Evolutionary conservation across 345 rosid genomes (phyloP).

Genomic region (Balakata baccata): DNA sequence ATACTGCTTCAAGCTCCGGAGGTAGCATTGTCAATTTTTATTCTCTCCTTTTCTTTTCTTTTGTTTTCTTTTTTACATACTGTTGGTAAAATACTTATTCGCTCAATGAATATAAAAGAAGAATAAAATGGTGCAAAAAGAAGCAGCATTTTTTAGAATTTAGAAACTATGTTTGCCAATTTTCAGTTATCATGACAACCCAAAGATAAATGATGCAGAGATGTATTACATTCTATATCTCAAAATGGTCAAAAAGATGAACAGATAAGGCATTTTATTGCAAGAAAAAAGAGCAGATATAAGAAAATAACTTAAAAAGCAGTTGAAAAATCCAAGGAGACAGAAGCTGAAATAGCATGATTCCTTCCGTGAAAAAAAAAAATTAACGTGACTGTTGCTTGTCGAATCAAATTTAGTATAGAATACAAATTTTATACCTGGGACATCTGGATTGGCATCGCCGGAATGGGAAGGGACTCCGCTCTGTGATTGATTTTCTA

Average conservation of each 20-base stretch:
- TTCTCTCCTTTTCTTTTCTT: background rate
- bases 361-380: too few species aligned
- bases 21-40: background rate
- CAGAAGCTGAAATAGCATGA: background rate
- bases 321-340: background rate
- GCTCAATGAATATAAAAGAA: background rate
- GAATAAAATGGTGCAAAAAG: background rate
- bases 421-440: slow-evolving; percentile 34
- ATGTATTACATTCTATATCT: background rate
- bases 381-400: background rate
- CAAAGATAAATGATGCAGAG: background rate
- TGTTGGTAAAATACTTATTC: background rate
- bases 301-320: background rate
- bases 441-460: slow-evolving; percentile 14
- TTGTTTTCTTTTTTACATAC: background rate
- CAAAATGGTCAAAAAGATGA: background rate
- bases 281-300: too few species aligned
- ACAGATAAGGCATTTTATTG: background rate
- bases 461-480: slow-evolving; percentile 4
- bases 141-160: background rate
- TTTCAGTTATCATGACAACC: background rate
- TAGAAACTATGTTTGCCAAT: background rate
- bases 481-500: slow-evolving; percentile 21
- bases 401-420: background rate
- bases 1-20: background rate